phyloP scores from a whole-genome alignment of 371 early-diverging fungal genomes.

The Batrachochytrium dendrobatidis region DNA sequence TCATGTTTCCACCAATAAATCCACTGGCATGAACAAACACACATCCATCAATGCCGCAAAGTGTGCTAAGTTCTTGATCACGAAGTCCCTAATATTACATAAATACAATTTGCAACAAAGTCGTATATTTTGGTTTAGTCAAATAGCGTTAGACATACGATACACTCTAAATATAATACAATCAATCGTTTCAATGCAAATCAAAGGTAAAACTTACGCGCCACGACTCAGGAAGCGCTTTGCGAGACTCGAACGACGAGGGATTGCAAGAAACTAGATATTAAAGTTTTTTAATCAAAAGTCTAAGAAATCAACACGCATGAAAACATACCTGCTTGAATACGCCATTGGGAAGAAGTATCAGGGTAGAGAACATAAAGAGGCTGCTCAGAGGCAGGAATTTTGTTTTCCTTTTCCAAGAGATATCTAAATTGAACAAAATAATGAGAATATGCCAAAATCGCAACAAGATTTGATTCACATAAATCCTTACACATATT shows the following conservation, averaged over 20 bases:
- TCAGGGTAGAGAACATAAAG: constrained; percentile 84
- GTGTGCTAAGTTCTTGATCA: constrained; percentile 74
- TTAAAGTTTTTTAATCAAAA: too few relatives aligned
- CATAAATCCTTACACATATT: constrained; percentile 64
- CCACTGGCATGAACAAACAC: constrained; percentile 96
- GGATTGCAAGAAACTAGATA: background rate
- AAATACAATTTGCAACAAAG: constrained; percentile 1
- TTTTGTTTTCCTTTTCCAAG: constrained; percentile 25
- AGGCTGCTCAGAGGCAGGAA: constrained; percentile 26
- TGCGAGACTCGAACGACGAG: constrained; percentile 43
- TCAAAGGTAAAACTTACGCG: background rate
- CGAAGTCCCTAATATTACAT: constrained; percentile 67
- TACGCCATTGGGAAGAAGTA: constrained; percentile 41
- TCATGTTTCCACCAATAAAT: constrained; percentile 78
- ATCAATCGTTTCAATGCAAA: background rate
- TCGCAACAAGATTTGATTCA: constrained; percentile 14
- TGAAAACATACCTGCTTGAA: constrained; percentile 11
- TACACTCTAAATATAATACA: background rate
- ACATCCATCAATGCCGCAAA: constrained; percentile 70
- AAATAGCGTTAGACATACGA: too few relatives aligned
- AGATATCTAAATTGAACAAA: background rate
- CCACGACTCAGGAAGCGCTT: constrained; percentile 92
- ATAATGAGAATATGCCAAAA: background rate
- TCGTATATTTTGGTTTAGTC: background rate
- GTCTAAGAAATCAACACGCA: background rate